Evolutionary conservation across 1,139 yeast genomes (phyloP), one percentile per base, ranked within the genome.

Genomic region (Blastobotrys aristatus): DNA sequence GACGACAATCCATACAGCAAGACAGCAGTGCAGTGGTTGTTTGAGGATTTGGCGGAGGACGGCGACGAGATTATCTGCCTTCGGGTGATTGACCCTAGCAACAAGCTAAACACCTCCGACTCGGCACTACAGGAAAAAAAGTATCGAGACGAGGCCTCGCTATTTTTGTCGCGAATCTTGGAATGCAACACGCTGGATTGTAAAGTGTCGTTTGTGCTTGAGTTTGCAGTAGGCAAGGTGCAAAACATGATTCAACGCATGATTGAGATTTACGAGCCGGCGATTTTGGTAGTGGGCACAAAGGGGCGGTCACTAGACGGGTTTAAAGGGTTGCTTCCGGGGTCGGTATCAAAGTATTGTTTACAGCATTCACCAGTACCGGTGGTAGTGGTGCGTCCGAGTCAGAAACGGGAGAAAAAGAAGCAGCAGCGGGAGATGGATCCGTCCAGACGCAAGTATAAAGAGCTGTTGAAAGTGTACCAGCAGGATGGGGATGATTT

Each of bases 361-460:
- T 66, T 83, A 37, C 83, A 81, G 59, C 80, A 77, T 59, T 82
- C 86, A 0, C 73, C 79, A 18, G 80, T 83, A 1, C 89, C 89
- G 0, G 87, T 82, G 3, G 74, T 82, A 41, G 77, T 82, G 10
- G 84, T 83, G 8, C 79, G 81, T 52, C 85, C 86, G 1, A 66
- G 67, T 18, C 75, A 77, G 55, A 71, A 71, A 46, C 58, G 69
- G 1, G 62, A 59, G 40, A 61, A 62, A 50, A 59, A 57, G 39
- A 63, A 61, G 50, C 59, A 57, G 7, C 64, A 65, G 48, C 59
- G 72, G 13, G 64, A 57, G 34, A 63, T 65, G 2, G 68, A 67
- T 47, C 67, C 70, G 1, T 42, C 57, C 11, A 43, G 61, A 20
- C 47, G 51, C 14, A 49, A 47, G 7, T 55, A 53, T 43, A 43